Base-by-base conservation (phyloP, 768 basidiomycete genomes). In the Boletus rex-veris region DNA sequence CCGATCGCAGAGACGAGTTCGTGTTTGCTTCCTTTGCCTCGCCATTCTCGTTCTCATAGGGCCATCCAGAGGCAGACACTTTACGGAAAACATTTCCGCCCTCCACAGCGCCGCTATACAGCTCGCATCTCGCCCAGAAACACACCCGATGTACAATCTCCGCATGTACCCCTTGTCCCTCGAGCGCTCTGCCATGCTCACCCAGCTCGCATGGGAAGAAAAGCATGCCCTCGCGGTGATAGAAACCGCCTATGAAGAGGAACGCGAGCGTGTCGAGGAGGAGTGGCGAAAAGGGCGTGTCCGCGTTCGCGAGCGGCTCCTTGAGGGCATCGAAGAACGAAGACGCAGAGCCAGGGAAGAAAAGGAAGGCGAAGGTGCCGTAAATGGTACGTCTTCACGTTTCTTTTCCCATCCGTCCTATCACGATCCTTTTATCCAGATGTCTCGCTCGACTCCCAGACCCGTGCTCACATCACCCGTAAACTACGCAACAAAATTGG, bases 261-360 rank as follows among this genome's bases (percentile, higher is more conserved):
- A 93, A 64, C 78, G 84, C 37, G 83, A 85, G 59, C 74, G 81
- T 44, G 88, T 92, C 5, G 91, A 92, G 62, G 88, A 90, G 7
- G 91, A 92, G 64, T 92, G 85, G 84, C 79, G 77, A 58, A 79
- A 81, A 41, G 90, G 91, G 4, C 76, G 85, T 43, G 88, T 88
- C 40, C 75, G 85, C 28, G 85, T 92, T 16, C 75, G 88, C 8
- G 89, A 92, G 62, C 77, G 90, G 15, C 74, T 93, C 30, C 69
- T 92, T 15, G 91, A 92, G 62, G 89, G 91, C 28, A 87, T 93
- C 58, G 90, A 92, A 67, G 91, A 93, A 64, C 77, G 90, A 30
- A 71, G 90, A 51, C 76, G 84, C 59, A 74, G 87, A 54, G 91
- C 91, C 28, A 75, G 91, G 48, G 91, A 93, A 57, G 91, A 93